Percentiles rank a stretch among this genome's conserved stretches.
phyloP scores from a whole-genome alignment of 2,329 filamentous ascomycete species.

The Aureobasidium subglaciale region DNA sequence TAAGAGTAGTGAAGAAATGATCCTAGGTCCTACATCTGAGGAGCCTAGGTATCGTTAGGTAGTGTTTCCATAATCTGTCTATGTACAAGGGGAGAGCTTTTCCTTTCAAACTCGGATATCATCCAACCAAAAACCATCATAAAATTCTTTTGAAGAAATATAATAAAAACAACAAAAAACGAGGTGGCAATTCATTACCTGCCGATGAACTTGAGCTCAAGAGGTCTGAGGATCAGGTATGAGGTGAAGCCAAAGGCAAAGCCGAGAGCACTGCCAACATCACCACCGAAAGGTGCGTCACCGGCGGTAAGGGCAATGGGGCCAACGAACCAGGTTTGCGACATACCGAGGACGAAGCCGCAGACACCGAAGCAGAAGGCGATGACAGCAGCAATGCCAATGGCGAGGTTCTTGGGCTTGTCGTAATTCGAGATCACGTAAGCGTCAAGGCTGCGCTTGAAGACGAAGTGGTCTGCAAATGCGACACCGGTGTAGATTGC shows the following conservation, averaged over 20 bases:
- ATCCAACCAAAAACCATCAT: background rate
- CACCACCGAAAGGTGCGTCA: slow-evolving; percentile 45
- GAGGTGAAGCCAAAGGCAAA: slow-evolving; percentile 52
- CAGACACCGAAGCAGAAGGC: slow-evolving; percentile 59
- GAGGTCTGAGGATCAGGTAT: slow-evolving; percentile 46
- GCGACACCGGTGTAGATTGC: slow-evolving; percentile 64
- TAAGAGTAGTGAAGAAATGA: too few species aligned
- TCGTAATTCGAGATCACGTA: slow-evolving; percentile 57
- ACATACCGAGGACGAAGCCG: slow-evolving; percentile 64
- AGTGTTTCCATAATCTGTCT: background rate
- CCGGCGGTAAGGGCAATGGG: slow-evolving; percentile 58
- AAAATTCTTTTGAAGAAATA: background rate
- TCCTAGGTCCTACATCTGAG: background rate
- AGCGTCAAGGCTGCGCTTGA: slow-evolving; percentile 53
- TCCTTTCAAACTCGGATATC: background rate
- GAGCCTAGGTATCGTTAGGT: background rate
- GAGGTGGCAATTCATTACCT: slow-evolving; percentile 14
- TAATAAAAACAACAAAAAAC: background rate
- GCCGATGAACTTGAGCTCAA: slow-evolving; percentile 40
- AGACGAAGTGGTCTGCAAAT: slow-evolving; percentile 61
- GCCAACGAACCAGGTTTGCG: slow-evolving; percentile 59
- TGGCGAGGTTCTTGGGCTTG: slow-evolving; percentile 50
- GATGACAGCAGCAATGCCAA: slow-evolving; percentile 54
- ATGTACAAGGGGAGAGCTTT: background rate
- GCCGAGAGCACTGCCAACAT: slow-evolving; percentile 54